Evolutionary conservation across 2,329 filamentous ascomycete genomes (phyloP).

Genomic region (Atkinsonella texensis): DNA sequence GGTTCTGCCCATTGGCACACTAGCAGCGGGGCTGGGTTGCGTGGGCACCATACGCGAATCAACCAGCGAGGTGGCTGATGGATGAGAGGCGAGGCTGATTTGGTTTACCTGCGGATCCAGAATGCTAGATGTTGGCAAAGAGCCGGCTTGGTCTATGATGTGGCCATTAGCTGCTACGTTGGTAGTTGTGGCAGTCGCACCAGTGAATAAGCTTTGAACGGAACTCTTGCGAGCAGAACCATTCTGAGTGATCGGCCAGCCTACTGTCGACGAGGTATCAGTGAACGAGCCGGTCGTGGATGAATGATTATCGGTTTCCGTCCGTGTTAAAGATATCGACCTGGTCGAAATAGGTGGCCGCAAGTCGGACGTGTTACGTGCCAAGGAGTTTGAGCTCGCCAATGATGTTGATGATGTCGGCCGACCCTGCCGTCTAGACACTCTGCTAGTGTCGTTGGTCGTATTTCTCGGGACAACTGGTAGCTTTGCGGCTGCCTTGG

Average conservation of each 20-base stretch:
- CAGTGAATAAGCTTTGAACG: slow-evolving; percentile 19
- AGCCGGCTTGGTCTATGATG: slow-evolving; percentile 28
- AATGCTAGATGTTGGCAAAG: slow-evolving; percentile 17
- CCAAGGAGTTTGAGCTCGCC: background rate
- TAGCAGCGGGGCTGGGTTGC: slow-evolving; percentile 31
- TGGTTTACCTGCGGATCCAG: slow-evolving; percentile 12
- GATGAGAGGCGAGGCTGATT: slow-evolving; percentile 14
- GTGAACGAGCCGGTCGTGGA: slow-evolving; percentile 4
- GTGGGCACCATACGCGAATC: slow-evolving; percentile 36
- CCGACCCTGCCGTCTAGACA: slow-evolving; percentile 1
- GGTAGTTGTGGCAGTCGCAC: slow-evolving; percentile 26
- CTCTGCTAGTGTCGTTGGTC: slow-evolving; percentile 9
- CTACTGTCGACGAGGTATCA: slow-evolving; percentile 15
- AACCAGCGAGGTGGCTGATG: slow-evolving; percentile 16
- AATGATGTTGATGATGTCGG: slow-evolving; percentile 1
- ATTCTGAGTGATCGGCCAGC: slow-evolving; percentile 21
- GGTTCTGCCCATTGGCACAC: slow-evolving; percentile 41
- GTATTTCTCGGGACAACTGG: slow-evolving; percentile 18
- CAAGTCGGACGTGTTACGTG: slow-evolving; percentile 2
- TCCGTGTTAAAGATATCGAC: slow-evolving; percentile 1
- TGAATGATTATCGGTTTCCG: slow-evolving; percentile 4
- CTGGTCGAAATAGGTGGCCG: slow-evolving; percentile 2
- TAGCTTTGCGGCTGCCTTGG: slow-evolving; percentile 38
- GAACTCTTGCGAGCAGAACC: slow-evolving; percentile 14
- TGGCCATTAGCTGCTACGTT: slow-evolving; percentile 30